A percentile compares a stretch with the other conserved stretches of the same genome.
These are phyloP conservation scores for Calonectria fujianensis DNA, from an alignment of 2,329 filamentous ascomycete species.

Conservation along the genomic window DNA sequence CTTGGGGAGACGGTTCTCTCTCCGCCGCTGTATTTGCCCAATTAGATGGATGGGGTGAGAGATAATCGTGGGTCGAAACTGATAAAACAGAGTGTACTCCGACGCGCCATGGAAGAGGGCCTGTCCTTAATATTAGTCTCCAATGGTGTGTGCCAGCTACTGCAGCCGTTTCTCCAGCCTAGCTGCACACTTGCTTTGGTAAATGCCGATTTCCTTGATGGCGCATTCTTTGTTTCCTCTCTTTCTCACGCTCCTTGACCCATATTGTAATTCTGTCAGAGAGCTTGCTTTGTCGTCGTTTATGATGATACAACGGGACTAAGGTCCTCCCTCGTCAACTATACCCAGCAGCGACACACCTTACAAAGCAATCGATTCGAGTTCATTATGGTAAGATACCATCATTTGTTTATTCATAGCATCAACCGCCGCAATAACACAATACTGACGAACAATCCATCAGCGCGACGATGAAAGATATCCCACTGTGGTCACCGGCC, in stretches of 20 bases:
- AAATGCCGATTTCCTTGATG: not conserved
- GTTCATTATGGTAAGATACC: conserved; percentile 18
- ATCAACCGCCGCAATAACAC: not conserved
- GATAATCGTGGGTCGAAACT: not conserved
- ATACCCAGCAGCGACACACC: not conserved
- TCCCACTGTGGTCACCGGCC: conserved; percentile 40
- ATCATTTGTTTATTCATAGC: not conserved
- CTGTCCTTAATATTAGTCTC: conserved; percentile 14
- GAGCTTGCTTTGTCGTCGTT: not conserved
- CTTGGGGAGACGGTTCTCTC: conserved; percentile 5
- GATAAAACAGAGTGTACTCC: not conserved
- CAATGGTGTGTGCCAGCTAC: conserved; percentile 9
- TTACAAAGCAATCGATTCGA: not conserved
- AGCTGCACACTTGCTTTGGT: not conserved
- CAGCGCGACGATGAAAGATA: conserved; percentile 49
- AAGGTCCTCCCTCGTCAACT: not conserved
- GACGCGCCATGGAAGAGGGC: not conserved
- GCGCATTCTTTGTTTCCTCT: conserved; percentile 5
- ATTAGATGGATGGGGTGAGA: not conserved
- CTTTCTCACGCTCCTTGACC: not conserved
- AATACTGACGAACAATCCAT: conserved; percentile 15
- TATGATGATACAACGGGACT: not conserved
- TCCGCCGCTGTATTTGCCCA: not conserved
- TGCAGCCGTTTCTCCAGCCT: conserved; percentile 10
- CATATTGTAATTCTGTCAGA: not conserved